These are phyloP conservation scores for Cynara cardunculus DNA, from an alignment of 129 eudicot genomes.

Conservation along the genomic window DNA sequence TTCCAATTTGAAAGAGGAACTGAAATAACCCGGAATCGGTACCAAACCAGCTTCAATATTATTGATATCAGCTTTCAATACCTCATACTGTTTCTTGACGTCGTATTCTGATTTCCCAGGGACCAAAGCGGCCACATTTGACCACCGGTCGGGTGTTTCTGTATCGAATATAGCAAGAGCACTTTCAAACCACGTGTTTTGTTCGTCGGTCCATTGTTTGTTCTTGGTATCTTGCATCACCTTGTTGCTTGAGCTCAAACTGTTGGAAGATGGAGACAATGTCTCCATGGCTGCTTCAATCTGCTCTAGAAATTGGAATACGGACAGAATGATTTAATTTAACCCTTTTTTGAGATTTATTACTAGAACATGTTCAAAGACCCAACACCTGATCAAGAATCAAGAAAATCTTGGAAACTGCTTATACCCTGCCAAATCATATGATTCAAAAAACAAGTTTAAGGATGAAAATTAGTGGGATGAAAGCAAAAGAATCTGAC, in stretches of 20 bases:
- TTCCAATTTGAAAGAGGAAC: constrained; percentile 49
- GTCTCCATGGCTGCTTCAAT: constrained; percentile 47
- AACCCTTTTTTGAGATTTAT: neutral
- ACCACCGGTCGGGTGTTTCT: constrained; percentile 80
- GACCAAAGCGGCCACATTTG: constrained; percentile 59
- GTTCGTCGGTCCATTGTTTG: constrained; percentile 74
- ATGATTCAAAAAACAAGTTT: constrained; percentile 2
- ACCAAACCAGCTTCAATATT: constrained; percentile 77
- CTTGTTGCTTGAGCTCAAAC: constrained; percentile 31
- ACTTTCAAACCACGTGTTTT: constrained; percentile 81
- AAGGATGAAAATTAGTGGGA: neutral
- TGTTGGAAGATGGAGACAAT: constrained; percentile 40
- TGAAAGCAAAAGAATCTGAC: constrained; percentile 9
- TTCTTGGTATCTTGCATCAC: constrained; percentile 43
- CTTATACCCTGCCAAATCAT: constrained; percentile 11
- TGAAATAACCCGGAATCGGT: constrained; percentile 55
- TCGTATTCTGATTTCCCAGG: constrained; percentile 86
- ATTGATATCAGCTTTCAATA: constrained; percentile 65
- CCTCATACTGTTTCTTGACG: constrained; percentile 72
- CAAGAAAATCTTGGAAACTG: constrained; percentile 35
- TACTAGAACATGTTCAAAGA: constrained; percentile 21
- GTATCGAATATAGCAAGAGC: constrained; percentile 76
- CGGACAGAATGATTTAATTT: neutral
- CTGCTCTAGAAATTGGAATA: neutral
- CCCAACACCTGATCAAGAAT: constrained; percentile 39